Evolutionary conservation across 352 stramenopile species (phyloP).

Genomic region (Globisporangium okanoganense): DNA sequence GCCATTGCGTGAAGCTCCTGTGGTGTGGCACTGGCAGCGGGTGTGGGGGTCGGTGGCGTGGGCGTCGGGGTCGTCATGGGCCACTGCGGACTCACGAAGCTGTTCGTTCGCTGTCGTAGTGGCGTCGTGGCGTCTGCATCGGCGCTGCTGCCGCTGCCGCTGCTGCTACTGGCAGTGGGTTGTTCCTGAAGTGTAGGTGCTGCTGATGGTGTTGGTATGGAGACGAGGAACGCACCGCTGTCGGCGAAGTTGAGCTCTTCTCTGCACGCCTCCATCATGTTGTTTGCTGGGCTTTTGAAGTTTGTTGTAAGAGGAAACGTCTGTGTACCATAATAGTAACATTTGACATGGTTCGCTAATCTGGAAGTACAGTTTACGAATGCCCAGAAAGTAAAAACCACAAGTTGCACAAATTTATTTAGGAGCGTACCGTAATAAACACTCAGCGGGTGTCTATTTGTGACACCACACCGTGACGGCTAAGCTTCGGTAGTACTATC

Average conservation of each 20-base stretch:
- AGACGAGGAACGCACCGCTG: slow-evolving; percentile 18
- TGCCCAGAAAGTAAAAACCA: too few relatives aligned
- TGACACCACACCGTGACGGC: too few relatives aligned
- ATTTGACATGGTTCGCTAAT: too few relatives aligned
- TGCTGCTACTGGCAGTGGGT: background rate
- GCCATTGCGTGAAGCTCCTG: slow-evolving; percentile 14
- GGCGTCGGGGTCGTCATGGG: background rate
- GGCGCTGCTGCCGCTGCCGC: slow-evolving; percentile 1
- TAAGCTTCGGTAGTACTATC: too few relatives aligned
- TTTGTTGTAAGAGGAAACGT: too few relatives aligned
- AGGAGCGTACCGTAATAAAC: too few relatives aligned
- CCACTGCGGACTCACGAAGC: slow-evolving; percentile 2
- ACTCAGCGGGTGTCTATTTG: too few relatives aligned
- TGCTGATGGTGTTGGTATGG: background rate
- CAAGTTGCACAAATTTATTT: too few relatives aligned
- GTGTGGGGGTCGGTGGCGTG: slow-evolving; percentile 12
- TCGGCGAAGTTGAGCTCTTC: slow-evolving; percentile 26
- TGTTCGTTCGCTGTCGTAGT: background rate
- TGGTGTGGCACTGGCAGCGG: slow-evolving; percentile 18
- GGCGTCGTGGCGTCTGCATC: background rate
- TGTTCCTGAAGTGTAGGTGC: background rate
- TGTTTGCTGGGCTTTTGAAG: background rate
- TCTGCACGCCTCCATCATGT: slow-evolving; percentile 10
- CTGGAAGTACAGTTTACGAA: too few relatives aligned
- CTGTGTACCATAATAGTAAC: background rate